A percentile compares a stretch with the other conserved stretches of the same genome.
These are phyloP conservation scores for Nitzschia sp. DNA, from an alignment of 108 stramenopile genomes.

Conservation along the genomic window DNA sequence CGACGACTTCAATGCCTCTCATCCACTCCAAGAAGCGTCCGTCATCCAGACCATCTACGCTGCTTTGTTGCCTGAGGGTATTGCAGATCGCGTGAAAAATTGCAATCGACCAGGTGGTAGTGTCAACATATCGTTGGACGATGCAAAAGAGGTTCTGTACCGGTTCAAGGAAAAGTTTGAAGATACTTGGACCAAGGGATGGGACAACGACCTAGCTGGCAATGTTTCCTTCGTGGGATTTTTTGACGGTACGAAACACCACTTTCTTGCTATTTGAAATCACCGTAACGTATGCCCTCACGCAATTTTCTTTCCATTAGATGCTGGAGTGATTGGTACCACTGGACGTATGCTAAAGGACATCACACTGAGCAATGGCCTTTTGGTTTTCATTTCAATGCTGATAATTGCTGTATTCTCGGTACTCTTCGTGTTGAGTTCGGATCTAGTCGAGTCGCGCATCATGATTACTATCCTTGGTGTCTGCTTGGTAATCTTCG, in stretches of 20 bases:
- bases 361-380: conserved; percentile 41
- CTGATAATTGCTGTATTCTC: conserved; percentile 43
- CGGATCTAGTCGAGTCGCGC: conserved; percentile 43
- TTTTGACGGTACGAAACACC: conserved; percentile 36
- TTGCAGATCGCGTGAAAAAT: conserved; percentile 44
- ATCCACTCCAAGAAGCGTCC: conserved; percentile 33
- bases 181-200: conserved; percentile 40
- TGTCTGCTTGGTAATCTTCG: conserved; percentile 37
- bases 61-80: conserved; percentile 22
- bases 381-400: conserved; percentile 36
- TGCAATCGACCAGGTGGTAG: conserved; percentile 45
- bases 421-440: conserved; percentile 32
- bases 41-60: conserved; percentile 42
- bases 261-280: neutral
- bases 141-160: conserved; percentile 45
- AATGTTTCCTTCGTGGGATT: conserved; percentile 47
- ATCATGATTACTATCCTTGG: conserved; percentile 40
- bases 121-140: conserved; percentile 37
- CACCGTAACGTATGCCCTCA: too few relatives aligned
- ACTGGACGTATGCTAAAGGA: conserved; percentile 41
- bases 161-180: conserved; percentile 42
- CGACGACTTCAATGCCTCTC: neutral
- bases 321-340: conserved; percentile 40
- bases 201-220: conserved; percentile 36
- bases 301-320: conserved; percentile 2